Percentiles rank a stretch among this genome's conserved stretches.
phyloP scores from a whole-genome alignment of 2,329 filamentous ascomycete species.

The Fusarium incarnatum region DNA sequence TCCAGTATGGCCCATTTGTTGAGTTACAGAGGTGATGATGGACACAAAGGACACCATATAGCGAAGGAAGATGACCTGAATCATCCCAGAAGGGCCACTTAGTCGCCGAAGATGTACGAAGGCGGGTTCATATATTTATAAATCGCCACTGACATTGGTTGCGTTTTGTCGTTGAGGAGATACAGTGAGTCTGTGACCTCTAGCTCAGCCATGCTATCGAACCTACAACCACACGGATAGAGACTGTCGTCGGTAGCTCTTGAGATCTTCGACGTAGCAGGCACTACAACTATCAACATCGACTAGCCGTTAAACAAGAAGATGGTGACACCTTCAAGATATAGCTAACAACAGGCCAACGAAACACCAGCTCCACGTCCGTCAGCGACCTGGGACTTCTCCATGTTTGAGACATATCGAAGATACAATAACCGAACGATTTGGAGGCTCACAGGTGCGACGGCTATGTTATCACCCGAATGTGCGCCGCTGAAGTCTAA shows the following conservation, averaged over 20 bases:
- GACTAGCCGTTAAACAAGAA: too few relatives aligned
- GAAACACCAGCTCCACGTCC: too few relatives aligned
- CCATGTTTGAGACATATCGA: constrained; percentile 92
- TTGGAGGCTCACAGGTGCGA: neutral
- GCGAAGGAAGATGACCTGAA: neutral
- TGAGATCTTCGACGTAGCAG: too few relatives aligned
- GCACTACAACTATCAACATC: too few relatives aligned
- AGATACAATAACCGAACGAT: constrained; percentile 95
- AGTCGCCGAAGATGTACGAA: neutral
- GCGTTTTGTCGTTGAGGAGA: neutral
- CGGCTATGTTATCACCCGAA: rapidly evolving
- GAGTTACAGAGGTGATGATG: neutral
- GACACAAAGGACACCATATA: neutral
- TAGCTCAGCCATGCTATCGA: neutral
- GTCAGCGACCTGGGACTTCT: constrained; percentile 85
- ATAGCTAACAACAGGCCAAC: too few relatives aligned
- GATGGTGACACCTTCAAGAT: too few relatives aligned
- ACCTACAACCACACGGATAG: neutral
- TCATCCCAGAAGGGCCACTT: neutral
- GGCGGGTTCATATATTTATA: too few relatives aligned
- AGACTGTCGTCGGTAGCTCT: constrained; percentile 56
- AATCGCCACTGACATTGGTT: neutral
- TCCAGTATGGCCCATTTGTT: neutral
- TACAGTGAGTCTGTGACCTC: neutral
- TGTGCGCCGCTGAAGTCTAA: neutral